Base-by-base conservation (phyloP, 805 yeast genomes). In the Lipomyces mesembrius region DNA sequence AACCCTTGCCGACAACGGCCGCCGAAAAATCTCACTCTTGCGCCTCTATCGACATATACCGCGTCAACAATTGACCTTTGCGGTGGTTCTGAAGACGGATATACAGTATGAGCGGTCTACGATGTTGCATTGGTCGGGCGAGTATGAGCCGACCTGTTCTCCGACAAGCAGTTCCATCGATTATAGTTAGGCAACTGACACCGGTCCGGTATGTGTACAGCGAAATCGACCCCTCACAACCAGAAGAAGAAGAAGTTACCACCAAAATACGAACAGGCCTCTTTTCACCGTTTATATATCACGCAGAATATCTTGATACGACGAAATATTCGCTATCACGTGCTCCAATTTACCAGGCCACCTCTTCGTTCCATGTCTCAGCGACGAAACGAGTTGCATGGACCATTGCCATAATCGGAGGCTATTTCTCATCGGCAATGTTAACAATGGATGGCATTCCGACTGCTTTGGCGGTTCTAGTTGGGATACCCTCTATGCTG, bases 401-500 rank as follows among this genome's bases (percentile, higher is more conserved):
- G 73, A 61, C 63, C 11, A 53, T 71, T 20, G 72, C 71, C 29
- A 46, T 55, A 11, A 20, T 72, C 25, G 74, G 74, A 3, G 66
- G 66, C 8, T 73, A 72, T 60, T 67, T 65, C 39, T 62, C 71
- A 27, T 12, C 61, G 9, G 71, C 68, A 25, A 62, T 69, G 66
- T 9, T 64, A 39, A 64, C 66, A 17, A 70, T 72, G 67, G 74
- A 63, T 39, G 83, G 87, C 58, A 83, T 87, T 61, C 83, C 83
- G 64, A 84, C 83, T 4, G 79, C 82, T 20, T 78, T 85, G 67
- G 84, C 85, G 1, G 70, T 78, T 51, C 53, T 78, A 3, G 76
- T 82, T 32, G 79, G 83, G 0, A 73, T 83, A 4, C 71, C 87
- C 3, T 74, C 85, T 0, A 74, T 85, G 1, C 67, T 86, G 17